Conservation (phyloP, 148 eudicot species). For the Silene conica region DNA sequence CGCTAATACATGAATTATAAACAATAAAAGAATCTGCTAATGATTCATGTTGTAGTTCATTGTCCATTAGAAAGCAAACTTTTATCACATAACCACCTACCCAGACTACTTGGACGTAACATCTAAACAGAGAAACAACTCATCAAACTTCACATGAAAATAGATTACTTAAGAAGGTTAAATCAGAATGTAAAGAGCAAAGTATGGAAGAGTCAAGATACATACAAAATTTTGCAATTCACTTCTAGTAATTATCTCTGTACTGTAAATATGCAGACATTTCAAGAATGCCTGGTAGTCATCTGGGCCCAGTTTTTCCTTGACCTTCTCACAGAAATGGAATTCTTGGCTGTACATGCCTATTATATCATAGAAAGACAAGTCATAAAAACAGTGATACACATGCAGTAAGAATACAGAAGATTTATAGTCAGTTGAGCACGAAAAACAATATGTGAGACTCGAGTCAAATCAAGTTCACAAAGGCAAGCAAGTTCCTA, state of each 20-base stretch:
- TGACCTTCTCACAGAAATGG: conserved; percentile 84
- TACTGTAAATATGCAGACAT: conserved; percentile 95
- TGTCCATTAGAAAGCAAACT: too few relatives aligned
- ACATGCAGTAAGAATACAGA: neutral
- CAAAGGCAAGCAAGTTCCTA: neutral
- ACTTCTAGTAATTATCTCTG: conserved; percentile 79
- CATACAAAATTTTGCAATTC: conserved; percentile 90
- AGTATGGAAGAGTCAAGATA: conserved; percentile 4
- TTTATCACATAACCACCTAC: too few relatives aligned
- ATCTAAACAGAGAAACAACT: too few relatives aligned
- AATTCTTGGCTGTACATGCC: conserved; percentile 74
- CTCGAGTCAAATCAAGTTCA: neutral
- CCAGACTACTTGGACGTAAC: too few relatives aligned
- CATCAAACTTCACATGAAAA: too few relatives aligned
- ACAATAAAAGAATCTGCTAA: too few relatives aligned
- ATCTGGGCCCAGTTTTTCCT: conserved; percentile 70
- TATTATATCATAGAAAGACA: conserved; percentile 30
- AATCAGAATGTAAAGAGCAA: neutral
- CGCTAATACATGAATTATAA: too few relatives aligned
- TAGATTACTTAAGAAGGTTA: too few relatives aligned
- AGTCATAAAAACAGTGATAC: neutral
- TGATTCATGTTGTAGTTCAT: too few relatives aligned
- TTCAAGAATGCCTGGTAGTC: conserved; percentile 96
- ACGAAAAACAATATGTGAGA: neutral
- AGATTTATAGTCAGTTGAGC: neutral